Conservation (phyloP, 2,329 filamentous ascomycete species). For the Claviceps humidiphila region DNA sequence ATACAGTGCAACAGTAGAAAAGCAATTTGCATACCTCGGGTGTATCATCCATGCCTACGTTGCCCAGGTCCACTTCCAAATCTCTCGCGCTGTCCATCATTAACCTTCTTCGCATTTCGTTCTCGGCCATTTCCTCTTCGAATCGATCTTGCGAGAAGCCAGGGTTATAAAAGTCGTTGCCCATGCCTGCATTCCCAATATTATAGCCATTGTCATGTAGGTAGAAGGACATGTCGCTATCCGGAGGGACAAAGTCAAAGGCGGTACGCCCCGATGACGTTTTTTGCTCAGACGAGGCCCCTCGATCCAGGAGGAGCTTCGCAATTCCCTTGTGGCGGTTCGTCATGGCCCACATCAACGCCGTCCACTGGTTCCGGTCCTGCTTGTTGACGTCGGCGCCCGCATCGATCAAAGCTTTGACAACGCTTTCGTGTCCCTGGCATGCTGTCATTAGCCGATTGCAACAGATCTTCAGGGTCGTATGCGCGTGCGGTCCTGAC, state of each 20-base stretch:
- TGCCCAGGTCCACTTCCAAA: conserved; percentile 89
- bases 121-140: conserved; percentile 94
- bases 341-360: conserved; percentile 99
- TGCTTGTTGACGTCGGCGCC: conserved; percentile 85
- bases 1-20: background rate
- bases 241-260: conserved; percentile 87
- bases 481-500: conserved; percentile 17
- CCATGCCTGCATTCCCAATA: conserved; percentile 66
- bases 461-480: too few species aligned
- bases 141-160: conserved; percentile 89
- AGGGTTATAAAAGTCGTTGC: conserved; percentile 85
- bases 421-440: conserved; percentile 79
- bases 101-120: conserved; percentile 86
- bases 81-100: conserved; percentile 99
- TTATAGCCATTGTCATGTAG: conserved; percentile 88
- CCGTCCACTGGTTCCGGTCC: conserved; percentile 93
- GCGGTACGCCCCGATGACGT: conserved; percentile 89
- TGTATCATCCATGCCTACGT: conserved; percentile 89
- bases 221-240: conserved; percentile 94
- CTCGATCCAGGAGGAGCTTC: conserved; percentile 81
- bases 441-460: background rate
- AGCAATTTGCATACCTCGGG: conserved; percentile 53
- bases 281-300: conserved; percentile 89
- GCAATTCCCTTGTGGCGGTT: conserved; percentile 94
- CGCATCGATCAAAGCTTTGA: conserved; percentile 68